Base-by-base conservation (phyloP, 164 flowering plant species). In the Buxus sempervirens region DNA sequence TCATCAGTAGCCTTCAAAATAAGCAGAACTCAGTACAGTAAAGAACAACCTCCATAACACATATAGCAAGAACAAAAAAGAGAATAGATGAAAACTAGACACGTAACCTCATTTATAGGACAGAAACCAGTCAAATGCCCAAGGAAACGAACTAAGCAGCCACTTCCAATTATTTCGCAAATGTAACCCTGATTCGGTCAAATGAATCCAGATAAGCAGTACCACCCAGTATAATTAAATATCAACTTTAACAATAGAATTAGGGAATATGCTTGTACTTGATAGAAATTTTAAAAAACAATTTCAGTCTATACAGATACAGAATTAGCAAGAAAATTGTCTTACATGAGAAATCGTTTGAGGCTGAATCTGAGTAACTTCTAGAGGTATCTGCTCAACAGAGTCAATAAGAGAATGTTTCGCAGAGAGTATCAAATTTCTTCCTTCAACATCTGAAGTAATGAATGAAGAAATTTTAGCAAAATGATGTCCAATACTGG, bases 71-170 rank as follows among this genome's bases (percentile, higher is more conserved):
- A 55, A 42, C n/a, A 62, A 7, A 23, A 22, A 28, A 62, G 38
- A 32, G 13, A 49, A 21, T 21, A 20, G 59, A 45, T 24, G 55
- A 62, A 58, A 45, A 8, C 21, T 13, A 59, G n/a, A 55, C 23
- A 42, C 61, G 24, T 0, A 69, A 94, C 97, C 86, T 88, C 89
- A 58, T 78, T 81, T 81, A 84, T 84, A 2, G 98, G 90, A 66
- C 90, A 79, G 72, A 93, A 96, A 24, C 93, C 99, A 68, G 99
- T 96, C 76, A 96, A 73, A 27, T 80, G 90, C 32, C 99, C 98
- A 77, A 96, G 86, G 77, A 80, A 96, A 53, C 98, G 98, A 26
- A 96, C 92, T 83, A 96, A 96, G 80, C 90, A 90, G 12, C 99
- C 99, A 76, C 79, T 79, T 67, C 87, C 96, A 70, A 90, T 96